phyloP scores from a whole-genome alignment of 148 eudicot genomes.

The Silene uniflora region DNA sequence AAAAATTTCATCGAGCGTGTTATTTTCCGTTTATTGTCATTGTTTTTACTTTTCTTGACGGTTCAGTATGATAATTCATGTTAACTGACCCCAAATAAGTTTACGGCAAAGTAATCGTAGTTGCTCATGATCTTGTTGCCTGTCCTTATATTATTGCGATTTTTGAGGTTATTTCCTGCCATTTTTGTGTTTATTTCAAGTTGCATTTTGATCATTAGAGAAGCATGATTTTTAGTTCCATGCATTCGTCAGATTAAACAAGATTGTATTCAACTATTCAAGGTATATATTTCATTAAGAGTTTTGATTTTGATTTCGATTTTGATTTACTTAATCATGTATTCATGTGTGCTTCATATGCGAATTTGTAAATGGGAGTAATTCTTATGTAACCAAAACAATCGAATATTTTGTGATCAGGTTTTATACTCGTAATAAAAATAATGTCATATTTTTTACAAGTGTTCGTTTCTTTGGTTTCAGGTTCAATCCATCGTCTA shows the following conservation, averaged over 20 bases:
- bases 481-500: slow-evolving; percentile 6
- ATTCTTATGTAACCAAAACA: no score
- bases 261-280: not conserved
- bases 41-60: no score
- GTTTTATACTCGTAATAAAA: no score
- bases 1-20: no score
- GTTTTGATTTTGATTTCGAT: not conserved
- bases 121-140: slow-evolving; percentile 7
- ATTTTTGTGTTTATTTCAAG: not conserved
- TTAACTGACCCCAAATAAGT: not conserved
- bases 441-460: not conserved
- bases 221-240: no score
- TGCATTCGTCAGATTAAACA: not conserved
- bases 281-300: not conserved
- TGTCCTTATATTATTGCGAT: not conserved
- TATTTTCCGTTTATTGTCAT: no score
- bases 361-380: not conserved
- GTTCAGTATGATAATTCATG: not conserved
- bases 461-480: slow-evolving; percentile 2
- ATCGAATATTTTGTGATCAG: not conserved
- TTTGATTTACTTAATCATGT: not conserved
- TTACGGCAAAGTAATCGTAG: slow-evolving; percentile 16
- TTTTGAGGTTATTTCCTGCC: slow-evolving; percentile 1
- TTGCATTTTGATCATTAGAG: not conserved
- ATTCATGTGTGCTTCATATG: no score